A percentile compares a stretch with the other conserved stretches of the same genome.
phyloP scores from a whole-genome alignment of 2,329 filamentous ascomycete species.

The Pseudonectria foliicola region DNA sequence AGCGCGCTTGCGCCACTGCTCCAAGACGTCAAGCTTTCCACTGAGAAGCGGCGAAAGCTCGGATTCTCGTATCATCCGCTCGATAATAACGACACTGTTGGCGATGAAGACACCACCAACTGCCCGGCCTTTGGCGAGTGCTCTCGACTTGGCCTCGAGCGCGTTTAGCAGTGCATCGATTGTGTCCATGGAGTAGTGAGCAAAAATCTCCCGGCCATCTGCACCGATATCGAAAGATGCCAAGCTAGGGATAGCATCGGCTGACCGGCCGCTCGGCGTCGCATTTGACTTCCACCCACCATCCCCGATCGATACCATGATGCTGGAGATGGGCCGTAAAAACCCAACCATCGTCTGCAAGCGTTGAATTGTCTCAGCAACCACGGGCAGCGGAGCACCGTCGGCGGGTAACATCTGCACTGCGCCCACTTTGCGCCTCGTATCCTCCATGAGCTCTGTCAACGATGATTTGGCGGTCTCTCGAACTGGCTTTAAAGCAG shows the following conservation, averaged over 20 bases:
- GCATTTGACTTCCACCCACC: slow-evolving; percentile 70
- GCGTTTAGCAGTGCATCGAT: slow-evolving; percentile 72
- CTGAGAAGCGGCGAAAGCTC: slow-evolving; percentile 69
- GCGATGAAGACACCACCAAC: slow-evolving; percentile 83
- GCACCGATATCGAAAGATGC: slow-evolving; percentile 81
- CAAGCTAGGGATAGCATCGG: slow-evolving; percentile 61
- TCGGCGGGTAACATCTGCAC: slow-evolving; percentile 68
- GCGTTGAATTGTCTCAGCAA: slow-evolving; percentile 77
- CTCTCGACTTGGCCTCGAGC: slow-evolving; percentile 66
- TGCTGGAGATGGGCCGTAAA: slow-evolving; percentile 74
- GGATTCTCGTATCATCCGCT: slow-evolving; percentile 75
- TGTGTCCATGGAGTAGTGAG: slow-evolving; percentile 83
- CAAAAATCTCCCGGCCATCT: slow-evolving; percentile 81
- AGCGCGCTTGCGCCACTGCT: slow-evolving; percentile 82
- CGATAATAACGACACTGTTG: slow-evolving; percentile 78
- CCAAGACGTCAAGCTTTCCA: slow-evolving; percentile 58
- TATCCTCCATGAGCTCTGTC: slow-evolving; percentile 76
- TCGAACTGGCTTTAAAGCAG: slow-evolving; percentile 79
- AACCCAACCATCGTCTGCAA: slow-evolving; percentile 84
- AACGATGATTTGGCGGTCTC: slow-evolving; percentile 88
- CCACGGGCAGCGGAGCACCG: slow-evolving; percentile 69
- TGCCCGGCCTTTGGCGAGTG: slow-evolving; percentile 68
- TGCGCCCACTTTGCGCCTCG: slow-evolving; percentile 58
- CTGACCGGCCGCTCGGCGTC: slow-evolving; percentile 45
- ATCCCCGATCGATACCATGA: slow-evolving; percentile 87